Conservation (phyloP, 371 early-diverging fungal species). For the Saksenaea vasiformis region DNA sequence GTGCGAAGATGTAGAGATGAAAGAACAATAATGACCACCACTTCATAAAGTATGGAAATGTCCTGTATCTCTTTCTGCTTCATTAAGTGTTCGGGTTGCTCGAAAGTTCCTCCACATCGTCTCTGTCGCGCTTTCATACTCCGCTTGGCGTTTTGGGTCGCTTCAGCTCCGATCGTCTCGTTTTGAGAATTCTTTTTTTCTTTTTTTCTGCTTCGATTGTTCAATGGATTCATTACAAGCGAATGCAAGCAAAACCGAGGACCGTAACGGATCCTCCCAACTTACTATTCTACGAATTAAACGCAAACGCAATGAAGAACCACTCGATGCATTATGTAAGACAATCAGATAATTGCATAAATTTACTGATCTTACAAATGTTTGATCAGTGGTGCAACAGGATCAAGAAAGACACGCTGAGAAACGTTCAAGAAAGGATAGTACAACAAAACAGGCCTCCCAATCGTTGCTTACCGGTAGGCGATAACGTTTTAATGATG, state of each 20-base stretch:
- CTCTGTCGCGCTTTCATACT: no score
- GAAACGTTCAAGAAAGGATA: conserved; percentile 30
- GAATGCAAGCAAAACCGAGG: background rate
- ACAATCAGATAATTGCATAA: conserved; percentile 1
- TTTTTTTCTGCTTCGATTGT: background rate
- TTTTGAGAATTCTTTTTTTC: no score
- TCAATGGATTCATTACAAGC: background rate
- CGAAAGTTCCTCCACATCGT: no score
- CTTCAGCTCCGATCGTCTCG: no score
- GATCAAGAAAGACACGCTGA: conserved; percentile 22
- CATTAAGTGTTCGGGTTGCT: no score
- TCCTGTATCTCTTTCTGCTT: no score
- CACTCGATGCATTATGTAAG: conserved; percentile 72
- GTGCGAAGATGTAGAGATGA: no score
- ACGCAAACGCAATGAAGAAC: conserved; percentile 78
- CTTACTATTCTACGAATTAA: conserved; percentile 76
- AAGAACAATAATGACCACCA: no score
- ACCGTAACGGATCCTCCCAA: conserved; percentile 10
- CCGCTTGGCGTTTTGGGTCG: no score
- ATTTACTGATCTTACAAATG: conserved; percentile 7
- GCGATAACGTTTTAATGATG: background rate
- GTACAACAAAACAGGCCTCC: background rate
- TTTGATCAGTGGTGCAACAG: conserved; percentile 38
- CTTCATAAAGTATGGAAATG: no score
- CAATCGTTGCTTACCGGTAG: background rate